Evolutionary conservation across 129 eudicot species (phyloP).

Genomic region (Helichrysum umbraculigerum): DNA sequence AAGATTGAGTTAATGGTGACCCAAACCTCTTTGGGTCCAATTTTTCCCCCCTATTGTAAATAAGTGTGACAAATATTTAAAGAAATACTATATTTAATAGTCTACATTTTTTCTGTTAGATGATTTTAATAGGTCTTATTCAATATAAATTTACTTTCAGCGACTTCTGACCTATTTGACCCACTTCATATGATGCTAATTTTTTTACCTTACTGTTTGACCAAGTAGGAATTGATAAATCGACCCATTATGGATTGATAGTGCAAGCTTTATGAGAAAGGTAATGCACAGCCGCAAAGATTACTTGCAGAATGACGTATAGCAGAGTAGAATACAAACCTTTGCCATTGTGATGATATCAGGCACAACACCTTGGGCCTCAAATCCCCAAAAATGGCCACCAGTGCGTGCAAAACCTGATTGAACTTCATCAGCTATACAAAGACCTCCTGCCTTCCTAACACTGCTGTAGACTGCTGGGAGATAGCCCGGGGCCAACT

Average conservation of each 20-base stretch:
- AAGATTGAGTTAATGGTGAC: neutral
- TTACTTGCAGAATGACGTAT: neutral
- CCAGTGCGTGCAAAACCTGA: conserved; percentile 82
- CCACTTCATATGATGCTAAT: neutral
- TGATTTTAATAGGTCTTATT: neutral
- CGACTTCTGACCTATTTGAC: neutral
- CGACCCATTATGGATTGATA: neutral
- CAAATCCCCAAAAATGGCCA: conserved; percentile 77
- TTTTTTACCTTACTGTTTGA: neutral
- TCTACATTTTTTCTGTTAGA: neutral
- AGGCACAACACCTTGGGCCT: conserved; percentile 74
- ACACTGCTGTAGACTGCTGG: conserved; percentile 54
- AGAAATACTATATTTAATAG: no score
- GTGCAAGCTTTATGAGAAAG: neutral
- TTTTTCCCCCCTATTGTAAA: neutral
- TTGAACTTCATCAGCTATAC: conserved; percentile 90
- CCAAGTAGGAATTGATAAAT: neutral
- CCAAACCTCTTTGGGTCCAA: neutral
- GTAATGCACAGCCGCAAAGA: neutral
- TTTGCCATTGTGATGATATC: conserved; percentile 87
- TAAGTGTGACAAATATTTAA: no score
- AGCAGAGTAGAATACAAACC: conserved; percentile 28
- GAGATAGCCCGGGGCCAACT: conserved; percentile 76
- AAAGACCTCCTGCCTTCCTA: conserved; percentile 74
- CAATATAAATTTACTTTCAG: neutral